Conservation (phyloP, 345 rosid genomes). For the Brassica napus region Da-Ae NC_063442.1:7202501-7203000, state of each 20-base stretch:
- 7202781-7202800: too few relatives aligned
- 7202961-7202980: not conserved
- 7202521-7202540: not conserved
- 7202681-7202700: slow-evolving; percentile 57
- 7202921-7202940: not conserved
- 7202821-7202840: slow-evolving; percentile 53
- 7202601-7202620: slow-evolving; percentile 64
- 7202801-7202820: not conserved
- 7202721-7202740: not conserved
- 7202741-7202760: not conserved
- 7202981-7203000: not conserved
- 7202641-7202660: slow-evolving; percentile 55
- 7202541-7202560: not conserved
- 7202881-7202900: slow-evolving; percentile 54
- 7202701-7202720: not conserved
- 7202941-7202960: not conserved
- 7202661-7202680: slow-evolving; percentile 54
- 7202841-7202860: slow-evolving; percentile 62
- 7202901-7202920: slow-evolving; percentile 11
- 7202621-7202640: slow-evolving; percentile 75
- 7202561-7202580: slow-evolving; percentile 72
- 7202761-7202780: too few relatives aligned
- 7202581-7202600: slow-evolving; percentile 91
- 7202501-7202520: not conserved
- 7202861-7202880: slow-evolving; percentile 72